phyloP scores from a whole-genome alignment of 805 yeast genomes.

The Candida ortonii region DNA sequence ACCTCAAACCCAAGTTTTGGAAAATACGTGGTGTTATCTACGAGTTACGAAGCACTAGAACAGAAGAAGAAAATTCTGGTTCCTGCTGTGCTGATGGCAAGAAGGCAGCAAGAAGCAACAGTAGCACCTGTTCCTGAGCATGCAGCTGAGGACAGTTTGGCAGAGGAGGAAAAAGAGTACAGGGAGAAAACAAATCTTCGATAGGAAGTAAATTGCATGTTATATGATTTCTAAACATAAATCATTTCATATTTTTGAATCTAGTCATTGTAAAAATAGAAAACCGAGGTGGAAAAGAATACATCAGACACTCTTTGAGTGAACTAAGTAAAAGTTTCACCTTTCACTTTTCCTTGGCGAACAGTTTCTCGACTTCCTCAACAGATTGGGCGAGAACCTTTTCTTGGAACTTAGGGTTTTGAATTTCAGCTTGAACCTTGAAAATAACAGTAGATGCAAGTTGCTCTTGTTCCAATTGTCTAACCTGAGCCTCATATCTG shows the following conservation, averaged over 20 bases:
- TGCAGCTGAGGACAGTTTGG: too few species aligned
- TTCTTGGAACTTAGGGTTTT: constrained; percentile 90
- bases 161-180: constrained; percentile 23
- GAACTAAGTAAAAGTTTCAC: background rate
- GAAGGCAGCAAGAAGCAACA: constrained; percentile 2
- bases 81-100: constrained; percentile 20
- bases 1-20: constrained; percentile 46
- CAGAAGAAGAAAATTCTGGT: constrained; percentile 14
- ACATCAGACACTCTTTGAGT: background rate
- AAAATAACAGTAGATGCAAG: constrained; percentile 81
- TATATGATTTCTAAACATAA: constrained; percentile 9
- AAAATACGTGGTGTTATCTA: constrained; percentile 30
- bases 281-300: constrained; percentile 4
- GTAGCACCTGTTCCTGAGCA: too few species aligned
- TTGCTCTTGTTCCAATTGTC: constrained; percentile 94
- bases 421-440: constrained; percentile 81
- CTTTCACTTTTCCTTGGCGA: constrained; percentile 37
- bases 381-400: constrained; percentile 87
- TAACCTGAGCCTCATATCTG: constrained; percentile 93
- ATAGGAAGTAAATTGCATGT: constrained; percentile 3
- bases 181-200: constrained; percentile 2
- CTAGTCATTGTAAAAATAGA: constrained; percentile 4
- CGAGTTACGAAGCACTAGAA: constrained; percentile 16
- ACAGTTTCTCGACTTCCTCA: constrained; percentile 85
- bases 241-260: constrained; percentile 9